Evolutionary conservation across 257 asterid species (phyloP).

Genomic region (Phtheirospermum japonicum): DNA sequence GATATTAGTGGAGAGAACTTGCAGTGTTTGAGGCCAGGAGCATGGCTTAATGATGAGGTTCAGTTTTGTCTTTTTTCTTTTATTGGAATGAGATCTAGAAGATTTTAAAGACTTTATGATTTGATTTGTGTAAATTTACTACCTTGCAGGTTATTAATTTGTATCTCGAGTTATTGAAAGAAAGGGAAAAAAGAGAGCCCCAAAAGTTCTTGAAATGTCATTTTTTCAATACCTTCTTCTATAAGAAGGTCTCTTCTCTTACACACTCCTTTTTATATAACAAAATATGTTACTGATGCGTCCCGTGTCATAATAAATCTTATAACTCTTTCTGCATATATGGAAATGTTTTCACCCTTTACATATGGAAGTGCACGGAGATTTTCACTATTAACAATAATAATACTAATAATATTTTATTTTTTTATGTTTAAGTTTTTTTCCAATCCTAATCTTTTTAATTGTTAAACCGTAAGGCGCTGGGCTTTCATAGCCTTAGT

Average conservation of each 20-base stretch:
- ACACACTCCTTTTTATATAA: not conserved
- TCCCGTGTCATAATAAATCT: not conserved
- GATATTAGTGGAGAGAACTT: constrained; percentile 69
- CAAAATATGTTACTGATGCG: not conserved
- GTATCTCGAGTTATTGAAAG: constrained; percentile 84
- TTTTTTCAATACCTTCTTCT: constrained; percentile 83
- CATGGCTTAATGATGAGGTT: constrained; percentile 96
- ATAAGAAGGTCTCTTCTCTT: constrained; percentile 63
- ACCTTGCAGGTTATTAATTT: constrained; percentile 75
- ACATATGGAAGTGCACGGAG: too few relatives aligned
- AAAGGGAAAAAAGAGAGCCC: constrained; percentile 83
- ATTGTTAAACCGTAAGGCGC: too few relatives aligned
- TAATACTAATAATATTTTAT: too few relatives aligned
- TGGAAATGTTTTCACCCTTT: not conserved
- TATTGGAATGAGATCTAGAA: constrained; percentile 11
- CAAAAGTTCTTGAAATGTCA: constrained; percentile 82
- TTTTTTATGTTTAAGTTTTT: too few relatives aligned
- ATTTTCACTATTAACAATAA: too few relatives aligned
- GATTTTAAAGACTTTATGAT: not conserved
- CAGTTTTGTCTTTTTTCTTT: constrained; percentile 21
- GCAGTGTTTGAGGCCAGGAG: constrained; percentile 70
- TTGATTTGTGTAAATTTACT: constrained; percentile 11
- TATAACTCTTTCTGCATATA: not conserved
- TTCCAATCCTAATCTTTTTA: too few relatives aligned
- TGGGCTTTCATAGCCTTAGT: too few relatives aligned